Percentiles rank a stretch among this genome's conserved stretches.
Conservation (phyloP, 345 rosid genomes). For the Geranium rotundifolium region DNA sequence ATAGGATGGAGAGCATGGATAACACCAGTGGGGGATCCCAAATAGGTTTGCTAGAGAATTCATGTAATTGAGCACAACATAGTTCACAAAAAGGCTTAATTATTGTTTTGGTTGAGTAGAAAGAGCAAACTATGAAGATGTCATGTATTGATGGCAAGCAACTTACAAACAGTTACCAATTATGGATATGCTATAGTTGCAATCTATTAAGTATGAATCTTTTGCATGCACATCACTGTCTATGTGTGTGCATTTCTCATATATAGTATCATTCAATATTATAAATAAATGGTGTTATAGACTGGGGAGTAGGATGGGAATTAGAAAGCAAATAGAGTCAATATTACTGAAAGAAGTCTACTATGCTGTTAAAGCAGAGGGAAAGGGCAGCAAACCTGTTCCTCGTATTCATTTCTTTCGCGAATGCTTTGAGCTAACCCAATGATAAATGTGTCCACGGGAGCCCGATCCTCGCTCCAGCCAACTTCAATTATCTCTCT, state of each 20-base stretch:
- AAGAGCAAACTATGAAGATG: no score
- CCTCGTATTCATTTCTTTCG: slow-evolving; percentile 83
- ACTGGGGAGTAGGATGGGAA: background rate
- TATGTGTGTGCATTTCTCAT: background rate
- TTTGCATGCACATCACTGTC: no score
- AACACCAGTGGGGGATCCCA: no score
- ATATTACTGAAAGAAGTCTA: background rate
- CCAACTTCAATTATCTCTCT: slow-evolving; percentile 86
- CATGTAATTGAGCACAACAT: no score
- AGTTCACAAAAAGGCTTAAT: no score
- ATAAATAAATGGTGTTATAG: background rate
- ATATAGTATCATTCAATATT: background rate
- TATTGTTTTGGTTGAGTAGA: no score
- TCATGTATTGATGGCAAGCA: no score
- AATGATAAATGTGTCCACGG: slow-evolving; percentile 88
- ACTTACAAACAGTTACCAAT: no score
- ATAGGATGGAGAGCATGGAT: no score
- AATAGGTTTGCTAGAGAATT: no score
- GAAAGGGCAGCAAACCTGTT: slow-evolving; percentile 45
- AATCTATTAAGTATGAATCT: no score
- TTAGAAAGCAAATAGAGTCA: background rate
- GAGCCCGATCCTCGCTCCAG: slow-evolving; percentile 90
- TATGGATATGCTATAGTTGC: no score
- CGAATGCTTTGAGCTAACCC: slow-evolving; percentile 83
- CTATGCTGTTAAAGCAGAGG: background rate